A percentile compares a stretch with the other conserved stretches of the same genome.
These are phyloP conservation scores for Halenospora varia DNA, from an alignment of 495 filamentous ascomycete species.

Conservation along the genomic window DNA sequence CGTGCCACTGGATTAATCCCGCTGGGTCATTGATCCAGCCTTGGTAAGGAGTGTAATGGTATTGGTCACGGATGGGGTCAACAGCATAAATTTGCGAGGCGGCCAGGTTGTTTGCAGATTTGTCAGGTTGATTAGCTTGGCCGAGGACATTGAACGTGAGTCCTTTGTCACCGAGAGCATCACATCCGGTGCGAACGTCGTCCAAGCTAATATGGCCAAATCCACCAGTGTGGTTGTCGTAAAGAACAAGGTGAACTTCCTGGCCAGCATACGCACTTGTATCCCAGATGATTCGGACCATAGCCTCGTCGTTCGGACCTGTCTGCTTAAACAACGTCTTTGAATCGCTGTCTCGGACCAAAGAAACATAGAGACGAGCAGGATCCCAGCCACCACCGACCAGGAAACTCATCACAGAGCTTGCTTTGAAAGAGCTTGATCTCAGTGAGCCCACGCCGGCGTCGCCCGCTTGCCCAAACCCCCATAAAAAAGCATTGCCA, in stretches of 20 bases:
- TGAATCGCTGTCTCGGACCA: conserved; percentile 8
- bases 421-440: conserved; percentile 16
- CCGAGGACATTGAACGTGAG: conserved; percentile 17
- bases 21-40: conserved; percentile 23
- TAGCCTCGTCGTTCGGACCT: conserved; percentile 13
- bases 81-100: conserved; percentile 4
- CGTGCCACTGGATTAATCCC: conserved; percentile 21
- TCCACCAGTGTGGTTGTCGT: conserved; percentile 14
- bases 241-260: conserved; percentile 12
- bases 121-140: conserved; percentile 16
- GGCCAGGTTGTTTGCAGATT: neutral
- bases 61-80: conserved; percentile 17
- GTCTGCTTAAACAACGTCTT: conserved; percentile 13
- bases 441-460: neutral
- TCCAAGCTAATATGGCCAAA: conserved; percentile 20
- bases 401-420: conserved; percentile 18
- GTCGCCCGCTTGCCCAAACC: conserved; percentile 12
- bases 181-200: conserved; percentile 18
- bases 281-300: conserved; percentile 19
- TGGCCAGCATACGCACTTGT: conserved; percentile 16
- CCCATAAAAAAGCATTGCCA: conserved; percentile 15
- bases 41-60: conserved; percentile 21
- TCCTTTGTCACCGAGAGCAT: conserved; percentile 13
- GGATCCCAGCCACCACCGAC: conserved; percentile 15
- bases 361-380: conserved; percentile 8